These are phyloP conservation scores for Fraxinus velutina DNA, from an alignment of 305 asterid genomes.

Conservation along the genomic window DNA sequence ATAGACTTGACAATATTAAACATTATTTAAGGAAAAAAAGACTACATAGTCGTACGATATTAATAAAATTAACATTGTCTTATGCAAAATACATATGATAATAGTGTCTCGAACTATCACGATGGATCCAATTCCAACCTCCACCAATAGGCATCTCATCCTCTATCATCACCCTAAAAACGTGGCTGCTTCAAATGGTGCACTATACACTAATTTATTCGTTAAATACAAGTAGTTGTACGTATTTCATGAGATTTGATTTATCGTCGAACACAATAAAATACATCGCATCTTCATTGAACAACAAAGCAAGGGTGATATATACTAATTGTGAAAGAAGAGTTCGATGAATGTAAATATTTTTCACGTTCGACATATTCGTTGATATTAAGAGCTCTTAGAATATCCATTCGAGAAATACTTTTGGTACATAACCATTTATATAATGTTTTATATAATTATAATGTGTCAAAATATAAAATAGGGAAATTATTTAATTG, in stretches of 20 bases:
- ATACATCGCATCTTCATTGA: neutral
- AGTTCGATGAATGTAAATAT: neutral
- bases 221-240: neutral
- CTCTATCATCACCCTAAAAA: neutral
- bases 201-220: neutral
- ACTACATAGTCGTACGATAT: neutral
- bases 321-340: neutral
- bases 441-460: neutral
- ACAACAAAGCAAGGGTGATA: neutral
- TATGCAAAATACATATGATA: neutral
- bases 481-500: no score
- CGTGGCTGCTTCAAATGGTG: conserved; percentile 32
- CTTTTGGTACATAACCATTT: no score
- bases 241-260: neutral
- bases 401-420: neutral
- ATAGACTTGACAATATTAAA: neutral
- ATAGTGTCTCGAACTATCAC: neutral
- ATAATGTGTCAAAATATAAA: no score
- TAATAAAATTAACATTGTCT: neutral
- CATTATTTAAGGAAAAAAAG: neutral
- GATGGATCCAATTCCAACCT: conserved; percentile 8
- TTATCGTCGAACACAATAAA: neutral
- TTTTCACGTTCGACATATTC: neutral
- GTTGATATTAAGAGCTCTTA: neutral
- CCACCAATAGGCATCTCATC: neutral